Base-by-base conservation (phyloP, 2,329 filamentous ascomycete species). In the Pseudocercospora ulei region DNA sequence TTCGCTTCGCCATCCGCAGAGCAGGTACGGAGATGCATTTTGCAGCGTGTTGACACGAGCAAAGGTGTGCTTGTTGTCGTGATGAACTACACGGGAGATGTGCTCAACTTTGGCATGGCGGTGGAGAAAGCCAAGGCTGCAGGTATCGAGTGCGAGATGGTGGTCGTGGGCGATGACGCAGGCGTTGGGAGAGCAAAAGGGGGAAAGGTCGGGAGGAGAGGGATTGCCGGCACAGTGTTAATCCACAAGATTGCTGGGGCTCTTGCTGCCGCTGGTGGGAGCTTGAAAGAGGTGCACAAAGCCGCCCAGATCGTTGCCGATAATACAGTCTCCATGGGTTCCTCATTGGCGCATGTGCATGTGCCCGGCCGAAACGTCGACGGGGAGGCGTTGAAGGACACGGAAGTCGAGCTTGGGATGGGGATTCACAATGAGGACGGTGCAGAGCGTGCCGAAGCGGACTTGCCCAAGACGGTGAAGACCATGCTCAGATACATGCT, bases 241-340 rank as follows among this genome's bases (percentile, higher is more conserved):
- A 82, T 95, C n/a, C 73, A 87, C 53, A 95, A 96, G 71, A 82
- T 93, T 56, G 73, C 80, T 8, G 86, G 88, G 6, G 88, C 86
- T 4, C 62, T 93, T 53, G 86, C 87, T 3, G 82, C 80, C 17
- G 70, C 68, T 51, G 85, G 66, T 7, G 65, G 63, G 19, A 61
- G 54, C 29, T 65, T 94, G 46, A 70, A 78, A 13, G 75, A 93
- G 40, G 82, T 92, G 2, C 73, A 78, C 44, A 68, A 71, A 47
- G 74, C 87, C 7, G 86, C 85, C 4, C 71, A 77, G 54, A 64
- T 85, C 34, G 74, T 76, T 2, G 78, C 82, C 2, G 69, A 75
- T 11, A 93, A 93, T 57, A 64, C 88, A 4, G 81, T 92, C 20
- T 86, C 81, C 26, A 82, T 95, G 13, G 88, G 87, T 9, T 82